phyloP scores from a whole-genome alignment of 768 basidiomycete species.

The Phylloporus sp. region DNA sequence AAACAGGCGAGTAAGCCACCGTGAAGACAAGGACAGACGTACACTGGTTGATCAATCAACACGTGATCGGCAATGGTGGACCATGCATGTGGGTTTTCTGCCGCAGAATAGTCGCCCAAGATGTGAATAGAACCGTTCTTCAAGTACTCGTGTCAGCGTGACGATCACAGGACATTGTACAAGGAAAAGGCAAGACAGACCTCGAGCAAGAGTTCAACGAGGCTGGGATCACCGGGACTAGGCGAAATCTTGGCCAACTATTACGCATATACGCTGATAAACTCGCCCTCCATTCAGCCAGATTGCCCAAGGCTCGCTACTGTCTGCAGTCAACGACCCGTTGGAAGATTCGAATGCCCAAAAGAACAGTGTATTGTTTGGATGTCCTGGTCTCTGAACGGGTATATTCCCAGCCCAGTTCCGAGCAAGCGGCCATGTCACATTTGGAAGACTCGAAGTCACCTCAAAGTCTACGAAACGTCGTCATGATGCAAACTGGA shows the following conservation, averaged over 20 bases:
- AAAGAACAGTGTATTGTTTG: slow-evolving; percentile 64
- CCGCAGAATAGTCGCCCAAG: slow-evolving; percentile 41
- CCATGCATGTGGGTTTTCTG: slow-evolving; percentile 53
- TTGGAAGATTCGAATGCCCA: slow-evolving; percentile 52
- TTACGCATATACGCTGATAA: background rate
- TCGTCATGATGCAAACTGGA: background rate
- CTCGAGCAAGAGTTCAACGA: slow-evolving; percentile 59
- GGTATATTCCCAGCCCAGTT: slow-evolving; percentile 61
- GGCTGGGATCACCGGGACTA: slow-evolving; percentile 64
- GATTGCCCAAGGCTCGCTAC: slow-evolving; percentile 57
- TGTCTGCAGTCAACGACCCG: slow-evolving; percentile 47
- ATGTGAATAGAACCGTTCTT: slow-evolving; percentile 70
- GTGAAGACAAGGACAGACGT: slow-evolving; percentile 4
- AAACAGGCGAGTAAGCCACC: background rate
- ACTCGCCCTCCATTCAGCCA: slow-evolving; percentile 69
- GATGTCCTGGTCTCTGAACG: slow-evolving; percentile 56
- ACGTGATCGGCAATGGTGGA: slow-evolving; percentile 49
- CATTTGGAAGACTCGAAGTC: slow-evolving; percentile 50
- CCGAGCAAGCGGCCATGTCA: slow-evolving; percentile 45
- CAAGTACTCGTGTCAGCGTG: background rate
- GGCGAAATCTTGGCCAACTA: background rate
- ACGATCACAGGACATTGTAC: background rate
- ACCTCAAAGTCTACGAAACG: slow-evolving; percentile 50
- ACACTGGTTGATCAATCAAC: slow-evolving; percentile 71
- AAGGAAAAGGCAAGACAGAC: slow-evolving; percentile 34